Percentiles rank a stretch among this genome's conserved stretches.
Evolutionary conservation across 306 rosid species (phyloP).

Genomic region (Purshia tridentata): DNA sequence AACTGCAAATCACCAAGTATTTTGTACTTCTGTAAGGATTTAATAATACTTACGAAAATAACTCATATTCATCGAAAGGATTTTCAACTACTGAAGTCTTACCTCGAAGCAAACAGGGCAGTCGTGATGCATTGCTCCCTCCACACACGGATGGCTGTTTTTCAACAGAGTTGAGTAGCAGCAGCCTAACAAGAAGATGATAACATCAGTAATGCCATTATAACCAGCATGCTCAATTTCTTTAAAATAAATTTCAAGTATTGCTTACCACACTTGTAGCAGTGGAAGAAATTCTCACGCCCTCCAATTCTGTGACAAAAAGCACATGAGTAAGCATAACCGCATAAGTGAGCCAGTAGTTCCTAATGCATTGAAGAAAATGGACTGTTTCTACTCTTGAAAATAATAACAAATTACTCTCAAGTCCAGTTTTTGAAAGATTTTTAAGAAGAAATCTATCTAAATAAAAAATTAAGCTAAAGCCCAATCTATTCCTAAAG

Average conservation of each 20-base stretch:
- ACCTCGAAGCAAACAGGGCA: slow-evolving; percentile 97
- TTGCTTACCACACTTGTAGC: slow-evolving; percentile 76
- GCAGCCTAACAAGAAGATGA: slow-evolving; percentile 52
- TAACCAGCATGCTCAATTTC: neutral
- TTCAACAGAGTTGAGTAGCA: slow-evolving; percentile 63
- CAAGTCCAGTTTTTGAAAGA: too few relatives aligned
- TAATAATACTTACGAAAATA: neutral
- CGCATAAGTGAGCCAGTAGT: neutral
- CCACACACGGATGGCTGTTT: slow-evolving; percentile 80
- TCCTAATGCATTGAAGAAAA: too few relatives aligned
- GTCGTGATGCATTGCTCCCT: slow-evolving; percentile 95
- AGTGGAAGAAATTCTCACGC: slow-evolving; percentile 71
- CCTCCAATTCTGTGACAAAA: slow-evolving; percentile 69
- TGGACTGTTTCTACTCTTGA: too few relatives aligned
- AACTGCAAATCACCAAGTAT: slow-evolving; percentile 51
- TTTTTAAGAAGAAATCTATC: too few relatives aligned
- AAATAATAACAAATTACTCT: too few relatives aligned
- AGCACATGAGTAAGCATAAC: neutral
- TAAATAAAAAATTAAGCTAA: too few relatives aligned
- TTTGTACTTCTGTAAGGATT: slow-evolving; percentile 8
- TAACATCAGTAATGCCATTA: neutral
- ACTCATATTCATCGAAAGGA: neutral
- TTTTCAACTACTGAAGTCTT: neutral
- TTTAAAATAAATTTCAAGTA: neutral
- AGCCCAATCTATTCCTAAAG: too few relatives aligned